phyloP scores from a whole-genome alignment of 805 yeast genomes.

The Suhomyces prunicola region DNA sequence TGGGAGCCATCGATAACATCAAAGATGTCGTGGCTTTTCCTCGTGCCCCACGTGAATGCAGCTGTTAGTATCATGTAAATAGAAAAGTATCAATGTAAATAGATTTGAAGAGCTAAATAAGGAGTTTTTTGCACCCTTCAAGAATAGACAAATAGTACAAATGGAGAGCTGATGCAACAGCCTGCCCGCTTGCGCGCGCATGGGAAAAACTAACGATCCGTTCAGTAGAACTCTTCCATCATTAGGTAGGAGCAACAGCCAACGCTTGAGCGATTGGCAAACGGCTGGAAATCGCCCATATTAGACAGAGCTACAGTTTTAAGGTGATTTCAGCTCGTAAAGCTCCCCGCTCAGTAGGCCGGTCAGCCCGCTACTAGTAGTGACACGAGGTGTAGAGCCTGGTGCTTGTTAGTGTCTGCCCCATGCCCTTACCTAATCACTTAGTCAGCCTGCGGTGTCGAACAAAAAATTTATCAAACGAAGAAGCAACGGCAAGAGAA shows the following conservation, averaged over 20 bases:
- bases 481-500: not conserved
- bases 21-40: slow-evolving; percentile 88
- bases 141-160: not conserved
- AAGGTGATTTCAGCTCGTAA: too few relatives aligned
- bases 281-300: too few relatives aligned
- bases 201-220: too few relatives aligned
- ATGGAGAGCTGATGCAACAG: not conserved
- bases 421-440: not conserved
- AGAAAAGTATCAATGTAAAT: not conserved
- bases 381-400: too few relatives aligned
- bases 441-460: slow-evolving; percentile 1
- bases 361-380: too few relatives aligned
- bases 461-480: not conserved
- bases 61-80: slow-evolving; percentile 19
- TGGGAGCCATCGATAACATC: slow-evolving; percentile 73
- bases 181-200: not conserved
- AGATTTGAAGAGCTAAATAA: not conserved
- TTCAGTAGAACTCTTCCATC: too few relatives aligned
- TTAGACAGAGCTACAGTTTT: too few relatives aligned
- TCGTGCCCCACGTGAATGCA: slow-evolving; percentile 51
- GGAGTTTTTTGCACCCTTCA: not conserved
- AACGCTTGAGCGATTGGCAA: too few relatives aligned
- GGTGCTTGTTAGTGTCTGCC: not conserved
- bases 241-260: too few relatives aligned
- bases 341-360: too few relatives aligned